These are phyloP conservation scores for Backusella parvicylindrica DNA, from an alignment of 192 early-diverging fungal genomes.

Conservation along the genomic window DNA sequence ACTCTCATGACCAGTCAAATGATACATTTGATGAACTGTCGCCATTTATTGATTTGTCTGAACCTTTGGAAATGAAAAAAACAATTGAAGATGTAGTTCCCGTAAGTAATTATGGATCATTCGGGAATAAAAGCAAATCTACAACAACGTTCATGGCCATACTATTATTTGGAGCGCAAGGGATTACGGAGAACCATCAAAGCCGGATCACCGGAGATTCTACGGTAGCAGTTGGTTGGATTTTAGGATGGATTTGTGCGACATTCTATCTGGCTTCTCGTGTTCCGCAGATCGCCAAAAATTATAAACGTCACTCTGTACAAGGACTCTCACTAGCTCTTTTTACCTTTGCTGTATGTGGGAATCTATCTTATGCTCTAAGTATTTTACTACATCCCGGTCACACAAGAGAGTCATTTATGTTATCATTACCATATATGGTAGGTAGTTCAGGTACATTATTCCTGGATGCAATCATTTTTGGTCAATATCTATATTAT, in stretches of 20 bases:
- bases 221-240: conserved; percentile 38
- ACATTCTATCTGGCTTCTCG: conserved; percentile 63
- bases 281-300: conserved; percentile 73
- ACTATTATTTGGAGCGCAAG: conserved; percentile 8
- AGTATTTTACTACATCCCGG: conserved; percentile 45
- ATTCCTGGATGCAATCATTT: conserved; percentile 64
- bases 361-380: conserved; percentile 59
- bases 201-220: not conserved
- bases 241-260: conserved; percentile 64
- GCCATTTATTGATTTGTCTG: not conserved
- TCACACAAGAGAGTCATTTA: conserved; percentile 21
- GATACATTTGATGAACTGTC: not conserved
- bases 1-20: conserved; percentile 7
- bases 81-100: not conserved
- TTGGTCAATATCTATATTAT: conserved; percentile 41
- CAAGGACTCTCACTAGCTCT: conserved; percentile 68
- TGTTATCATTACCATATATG: conserved; percentile 44
- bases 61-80: not conserved
- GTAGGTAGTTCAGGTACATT: conserved; percentile 66
- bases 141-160: conserved; percentile 1
- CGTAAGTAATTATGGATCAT: not conserved
- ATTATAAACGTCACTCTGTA: conserved; percentile 55
- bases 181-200: not conserved
- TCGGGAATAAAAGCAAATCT: conserved; percentile 5
- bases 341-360: conserved; percentile 68